phyloP scores from a whole-genome alignment of 1,284 basidiomycete species.

The Fistulinella staudtii region DNA sequence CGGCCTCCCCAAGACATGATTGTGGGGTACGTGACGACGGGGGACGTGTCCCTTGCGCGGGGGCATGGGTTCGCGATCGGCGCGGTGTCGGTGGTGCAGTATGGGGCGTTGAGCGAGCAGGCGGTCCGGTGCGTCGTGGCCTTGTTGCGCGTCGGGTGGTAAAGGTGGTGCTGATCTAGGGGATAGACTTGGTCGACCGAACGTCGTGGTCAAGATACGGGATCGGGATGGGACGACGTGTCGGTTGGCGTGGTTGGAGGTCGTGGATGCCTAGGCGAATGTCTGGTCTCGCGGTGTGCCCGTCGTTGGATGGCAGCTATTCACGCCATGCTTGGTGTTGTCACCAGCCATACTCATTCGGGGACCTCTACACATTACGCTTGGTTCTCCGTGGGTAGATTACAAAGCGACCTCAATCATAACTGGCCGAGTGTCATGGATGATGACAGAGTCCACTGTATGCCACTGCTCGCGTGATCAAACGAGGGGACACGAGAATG shows the following conservation, averaged over 20 bases:
- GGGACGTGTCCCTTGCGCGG: constrained; percentile 72
- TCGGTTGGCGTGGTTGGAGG: constrained; percentile 39
- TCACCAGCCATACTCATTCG: no score
- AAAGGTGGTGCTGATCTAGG: not conserved
- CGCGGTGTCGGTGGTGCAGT: constrained; percentile 54
- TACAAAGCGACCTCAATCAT: no score
- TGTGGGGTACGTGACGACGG: constrained; percentile 79
- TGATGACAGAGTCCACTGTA: no score
- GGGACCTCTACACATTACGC: no score
- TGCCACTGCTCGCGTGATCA: no score
- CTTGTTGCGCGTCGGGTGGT: not conserved
- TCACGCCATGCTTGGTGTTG: no score
- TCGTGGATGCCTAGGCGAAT: constrained; percentile 33
- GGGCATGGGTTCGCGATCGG: constrained; percentile 76
- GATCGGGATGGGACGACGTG: constrained; percentile 44
- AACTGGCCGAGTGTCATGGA: no score
- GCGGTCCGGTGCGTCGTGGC: constrained; percentile 43
- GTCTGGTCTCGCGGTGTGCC: no score
- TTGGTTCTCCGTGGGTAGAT: no score
- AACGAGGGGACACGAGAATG: no score
- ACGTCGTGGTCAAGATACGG: constrained; percentile 45
- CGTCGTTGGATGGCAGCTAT: no score
- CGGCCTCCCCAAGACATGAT: constrained; percentile 39
- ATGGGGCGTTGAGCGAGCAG: constrained; percentile 53
- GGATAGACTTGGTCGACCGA: constrained; percentile 17